Conservation (phyloP, 768 basidiomycete species). For the Boletus subparvulus region DNA sequence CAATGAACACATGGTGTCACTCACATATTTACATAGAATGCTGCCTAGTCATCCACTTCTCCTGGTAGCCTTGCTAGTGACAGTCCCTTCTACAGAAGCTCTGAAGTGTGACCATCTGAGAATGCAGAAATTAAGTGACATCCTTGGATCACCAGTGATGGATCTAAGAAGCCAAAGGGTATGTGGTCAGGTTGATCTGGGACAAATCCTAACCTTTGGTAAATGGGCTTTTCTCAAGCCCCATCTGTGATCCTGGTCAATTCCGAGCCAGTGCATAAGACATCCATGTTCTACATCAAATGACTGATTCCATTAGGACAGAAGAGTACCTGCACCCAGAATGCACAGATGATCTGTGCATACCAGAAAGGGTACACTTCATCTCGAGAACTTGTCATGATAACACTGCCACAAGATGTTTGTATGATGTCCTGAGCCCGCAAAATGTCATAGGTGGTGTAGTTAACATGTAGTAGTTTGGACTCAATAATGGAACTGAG, state of each 20-base stretch:
- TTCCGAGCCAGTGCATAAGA: constrained; percentile 26
- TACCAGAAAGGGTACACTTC: constrained; percentile 24
- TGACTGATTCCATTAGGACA: neutral
- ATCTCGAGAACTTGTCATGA: constrained; percentile 12
- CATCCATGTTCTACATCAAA: constrained; percentile 2
- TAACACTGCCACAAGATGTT: neutral
- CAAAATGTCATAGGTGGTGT: constrained; percentile 21
- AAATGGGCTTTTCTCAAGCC: constrained; percentile 15
- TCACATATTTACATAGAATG: too few relatives aligned
- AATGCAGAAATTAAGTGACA: constrained; percentile 1
- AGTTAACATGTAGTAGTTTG: constrained; percentile 4
- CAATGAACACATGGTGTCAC: too few relatives aligned
- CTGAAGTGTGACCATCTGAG: neutral
- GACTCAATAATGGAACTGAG: too few relatives aligned
- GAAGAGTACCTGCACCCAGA: constrained; percentile 1
- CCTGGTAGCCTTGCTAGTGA: neutral
- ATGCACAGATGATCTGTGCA: constrained; percentile 16
- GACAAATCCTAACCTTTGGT: constrained; percentile 19
- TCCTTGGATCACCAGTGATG: neutral
- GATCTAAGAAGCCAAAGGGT: neutral
- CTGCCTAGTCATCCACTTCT: neutral
- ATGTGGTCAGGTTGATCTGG: neutral
- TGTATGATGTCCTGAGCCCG: constrained; percentile 8
- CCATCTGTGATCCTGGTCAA: neutral
- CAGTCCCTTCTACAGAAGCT: too few relatives aligned